A percentile compares a stretch with the other conserved stretches of the same genome.
These are phyloP conservation scores for Fusarium praegraminearum DNA, from an alignment of 2,329 filamentous ascomycete genomes.

Conservation along the genomic window DNA sequence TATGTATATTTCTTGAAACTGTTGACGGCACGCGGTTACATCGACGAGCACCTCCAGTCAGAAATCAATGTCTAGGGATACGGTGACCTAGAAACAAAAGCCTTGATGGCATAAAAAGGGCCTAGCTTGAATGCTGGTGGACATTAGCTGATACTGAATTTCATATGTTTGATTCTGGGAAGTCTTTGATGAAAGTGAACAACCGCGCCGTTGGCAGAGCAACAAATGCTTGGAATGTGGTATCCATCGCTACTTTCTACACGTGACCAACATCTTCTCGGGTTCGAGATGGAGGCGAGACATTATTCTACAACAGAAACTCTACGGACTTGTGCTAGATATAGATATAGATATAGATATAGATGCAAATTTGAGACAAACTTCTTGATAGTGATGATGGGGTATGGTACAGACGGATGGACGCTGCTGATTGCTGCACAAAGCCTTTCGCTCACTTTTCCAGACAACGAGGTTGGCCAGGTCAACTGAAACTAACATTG, in stretches of 20 bases:
- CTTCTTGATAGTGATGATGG: background rate
- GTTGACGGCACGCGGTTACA: conserved; percentile 14
- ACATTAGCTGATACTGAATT: conserved; percentile 15
- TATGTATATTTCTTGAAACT: conserved; percentile 1
- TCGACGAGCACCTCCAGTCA: conserved; percentile 15
- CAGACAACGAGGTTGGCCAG: conserved; percentile 19
- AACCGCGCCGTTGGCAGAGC: conserved; percentile 27
- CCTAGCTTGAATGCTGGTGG: conserved; percentile 8
- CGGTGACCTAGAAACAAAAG: conserved; percentile 5
- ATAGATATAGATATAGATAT: conserved; percentile 8
- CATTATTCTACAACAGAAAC: background rate
- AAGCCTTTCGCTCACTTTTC: conserved; percentile 1
- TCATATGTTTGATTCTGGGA: conserved; percentile 13
- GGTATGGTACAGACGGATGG: background rate
- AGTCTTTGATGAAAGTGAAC: conserved; percentile 4
- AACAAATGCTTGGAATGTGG: conserved; percentile 28
- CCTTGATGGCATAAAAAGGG: conserved; percentile 8
- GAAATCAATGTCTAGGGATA: conserved; percentile 21
- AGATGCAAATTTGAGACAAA: background rate
- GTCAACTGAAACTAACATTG: background rate
- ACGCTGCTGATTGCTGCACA: background rate
- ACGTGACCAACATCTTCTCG: conserved; percentile 16
- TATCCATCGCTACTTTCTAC: background rate
- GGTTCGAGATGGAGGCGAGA: background rate
- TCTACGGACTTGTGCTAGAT: conserved; percentile 1